phyloP scores from a whole-genome alignment of 106 monocot genomes.

The Hemerocallis citrina region DNA sequence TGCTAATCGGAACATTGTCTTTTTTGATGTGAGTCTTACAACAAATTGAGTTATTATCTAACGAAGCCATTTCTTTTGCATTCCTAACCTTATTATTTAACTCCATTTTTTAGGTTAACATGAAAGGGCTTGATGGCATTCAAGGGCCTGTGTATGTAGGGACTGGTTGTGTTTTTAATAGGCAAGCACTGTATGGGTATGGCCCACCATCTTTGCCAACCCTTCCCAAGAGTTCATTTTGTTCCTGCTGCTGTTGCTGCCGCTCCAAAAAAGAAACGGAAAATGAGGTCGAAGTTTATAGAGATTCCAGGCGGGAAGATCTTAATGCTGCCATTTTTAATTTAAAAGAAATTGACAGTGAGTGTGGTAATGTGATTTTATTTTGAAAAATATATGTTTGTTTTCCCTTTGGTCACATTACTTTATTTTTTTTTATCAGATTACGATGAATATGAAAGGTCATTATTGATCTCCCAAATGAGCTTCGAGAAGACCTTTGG shows the following conservation, averaged over 20 bases:
- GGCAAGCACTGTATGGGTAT: slow-evolving; percentile 87
- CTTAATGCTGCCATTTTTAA: slow-evolving; percentile 77
- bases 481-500: slow-evolving; percentile 93
- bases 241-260: slow-evolving; percentile 49
- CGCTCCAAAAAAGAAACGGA: slow-evolving; percentile 42
- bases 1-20: slow-evolving; percentile 80
- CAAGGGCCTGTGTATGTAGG: slow-evolving; percentile 94
- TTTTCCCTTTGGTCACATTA: neutral
- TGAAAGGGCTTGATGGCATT: slow-evolving; percentile 93
- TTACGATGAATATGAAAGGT: slow-evolving; percentile 78
- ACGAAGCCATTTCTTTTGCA: neutral
- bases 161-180: slow-evolving; percentile 81
- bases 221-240: slow-evolving; percentile 45
- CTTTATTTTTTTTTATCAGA: slow-evolving; percentile 22
- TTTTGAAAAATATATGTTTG: neutral
- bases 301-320: slow-evolving; percentile 58
- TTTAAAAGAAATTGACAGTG: slow-evolving; percentile 76
- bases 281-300: slow-evolving; percentile 32
- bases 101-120: slow-evolving; percentile 45
- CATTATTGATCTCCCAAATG: slow-evolving; percentile 67
- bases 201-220: slow-evolving; percentile 64
- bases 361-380: slow-evolving; percentile 14
- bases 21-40: slow-evolving; percentile 88
- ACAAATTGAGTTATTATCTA: no score
- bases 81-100: neutral